Percentiles rank a stretch among this genome's conserved stretches.
Conservation (phyloP, 495 filamentous ascomycete genomes). For the Penicillium pancosmium region DNA sequence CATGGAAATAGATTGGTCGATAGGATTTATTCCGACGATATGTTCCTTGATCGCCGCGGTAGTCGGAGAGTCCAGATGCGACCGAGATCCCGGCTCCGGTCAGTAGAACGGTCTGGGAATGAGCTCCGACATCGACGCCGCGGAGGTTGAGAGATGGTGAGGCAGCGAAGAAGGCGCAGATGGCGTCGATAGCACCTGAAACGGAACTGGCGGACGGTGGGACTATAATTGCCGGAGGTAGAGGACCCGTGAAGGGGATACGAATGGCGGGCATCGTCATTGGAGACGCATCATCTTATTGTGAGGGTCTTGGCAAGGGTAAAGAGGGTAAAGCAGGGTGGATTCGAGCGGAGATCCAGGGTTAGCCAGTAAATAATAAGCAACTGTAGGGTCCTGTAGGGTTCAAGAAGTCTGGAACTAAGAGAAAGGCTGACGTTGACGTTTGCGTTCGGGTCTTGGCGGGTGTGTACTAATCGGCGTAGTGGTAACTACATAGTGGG, state of each 20-base stretch:
- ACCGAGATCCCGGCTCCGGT: conserved; percentile 94
- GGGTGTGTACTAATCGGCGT: not conserved
- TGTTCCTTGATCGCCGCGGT: conserved; percentile 85
- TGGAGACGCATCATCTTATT: conserved; percentile 34
- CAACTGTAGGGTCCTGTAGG: too few species aligned
- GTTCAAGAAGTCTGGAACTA: too few species aligned
- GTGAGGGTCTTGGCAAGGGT: conserved; percentile 4
- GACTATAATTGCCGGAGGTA: conserved; percentile 77
- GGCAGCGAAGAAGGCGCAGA: conserved; percentile 71
- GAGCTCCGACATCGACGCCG: conserved; percentile 49
- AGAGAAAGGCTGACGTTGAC: not conserved
- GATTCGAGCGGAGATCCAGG: not conserved
- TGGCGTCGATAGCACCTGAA: conserved; percentile 72
- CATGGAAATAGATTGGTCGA: conserved; percentile 88
- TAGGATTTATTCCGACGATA: conserved; percentile 89
- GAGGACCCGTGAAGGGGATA: conserved; percentile 85
- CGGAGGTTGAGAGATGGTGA: conserved; percentile 50
- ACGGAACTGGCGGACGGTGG: conserved; percentile 69
- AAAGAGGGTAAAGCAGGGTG: not conserved
- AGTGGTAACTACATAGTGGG: not conserved
- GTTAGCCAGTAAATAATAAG: too few species aligned
- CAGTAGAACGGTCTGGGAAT: conserved; percentile 70
- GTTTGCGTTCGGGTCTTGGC: conserved; percentile 16
- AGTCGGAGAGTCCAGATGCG: conserved; percentile 89
- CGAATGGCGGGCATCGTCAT: conserved; percentile 76